Evolutionary conservation across 352 stramenopile genomes (phyloP).

Genomic region (Phytopythium kandeliae): DNA sequence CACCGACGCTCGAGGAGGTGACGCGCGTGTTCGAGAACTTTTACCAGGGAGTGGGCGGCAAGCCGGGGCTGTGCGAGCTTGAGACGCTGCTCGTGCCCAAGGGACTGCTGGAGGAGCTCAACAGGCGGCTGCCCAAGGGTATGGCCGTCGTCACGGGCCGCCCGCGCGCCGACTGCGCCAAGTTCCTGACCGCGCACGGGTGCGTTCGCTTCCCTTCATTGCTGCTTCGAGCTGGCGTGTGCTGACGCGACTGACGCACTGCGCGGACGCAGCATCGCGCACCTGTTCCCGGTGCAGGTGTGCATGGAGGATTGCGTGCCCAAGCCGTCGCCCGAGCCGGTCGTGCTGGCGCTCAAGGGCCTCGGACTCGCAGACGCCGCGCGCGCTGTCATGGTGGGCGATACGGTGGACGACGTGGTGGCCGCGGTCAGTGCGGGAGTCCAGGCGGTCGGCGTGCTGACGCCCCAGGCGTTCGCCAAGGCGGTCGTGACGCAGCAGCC

Average conservation of each 20-base stretch:
- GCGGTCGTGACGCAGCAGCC: slow-evolving; percentile 57
- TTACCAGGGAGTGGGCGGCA: slow-evolving; percentile 86
- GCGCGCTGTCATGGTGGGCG: slow-evolving; percentile 90
- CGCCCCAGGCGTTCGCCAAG: slow-evolving; percentile 80
- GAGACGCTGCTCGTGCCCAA: slow-evolving; percentile 91
- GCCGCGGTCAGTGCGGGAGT: slow-evolving; percentile 74
- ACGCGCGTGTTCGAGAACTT: slow-evolving; percentile 93
- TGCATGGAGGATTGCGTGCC: slow-evolving; percentile 96
- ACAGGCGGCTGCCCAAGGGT: slow-evolving; percentile 73
- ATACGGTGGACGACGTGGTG: slow-evolving; percentile 95
- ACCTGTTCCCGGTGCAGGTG: slow-evolving; percentile 88
- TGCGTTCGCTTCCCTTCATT: too few relatives aligned
- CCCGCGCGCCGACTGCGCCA: slow-evolving; percentile 91
- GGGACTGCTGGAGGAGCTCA: slow-evolving; percentile 77
- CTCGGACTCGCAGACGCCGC: slow-evolving; percentile 66
- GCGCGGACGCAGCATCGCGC: slow-evolving; percentile 37
- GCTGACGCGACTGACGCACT: background rate
- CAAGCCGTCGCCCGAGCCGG: slow-evolving; percentile 92
- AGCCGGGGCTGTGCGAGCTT: slow-evolving; percentile 79
- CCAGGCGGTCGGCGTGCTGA: slow-evolving; percentile 80
- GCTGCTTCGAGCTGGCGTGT: background rate
- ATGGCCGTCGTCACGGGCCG: slow-evolving; percentile 92
- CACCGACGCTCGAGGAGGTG: slow-evolving; percentile 86
- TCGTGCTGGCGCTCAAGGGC: slow-evolving; percentile 77
- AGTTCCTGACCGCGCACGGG: slow-evolving; percentile 88